Evolutionary conservation across 2,329 filamentous ascomycete species (phyloP), one percentile per base, ranked within the genome.

Genomic region (Arthrobotrys sphaeroides): DNA sequence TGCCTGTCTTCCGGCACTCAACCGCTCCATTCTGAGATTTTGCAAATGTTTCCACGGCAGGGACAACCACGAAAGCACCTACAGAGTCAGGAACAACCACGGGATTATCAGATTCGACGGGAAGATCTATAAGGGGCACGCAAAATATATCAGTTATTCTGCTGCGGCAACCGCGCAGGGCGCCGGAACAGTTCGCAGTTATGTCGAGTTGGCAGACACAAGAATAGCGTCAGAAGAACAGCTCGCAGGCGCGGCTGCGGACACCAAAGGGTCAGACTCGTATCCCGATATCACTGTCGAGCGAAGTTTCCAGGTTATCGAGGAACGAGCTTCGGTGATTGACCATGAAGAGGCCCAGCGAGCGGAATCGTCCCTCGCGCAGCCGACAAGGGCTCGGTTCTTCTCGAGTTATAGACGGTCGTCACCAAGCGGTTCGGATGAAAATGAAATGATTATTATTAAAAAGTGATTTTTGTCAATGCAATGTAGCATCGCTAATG

Each of bases 201-300:
- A 75, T 64, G 42, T 75, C 9, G 72, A 75, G 42, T 28, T 69
- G 31, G 20, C 72, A 2, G 64, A 75, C 28, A 62, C 64, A 10
- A 28, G 42, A 31, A 13, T 40, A 13, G 33, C 42, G 31, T 69
- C 64, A 13, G 72, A 75, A n/a, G 72, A 75, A 31, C 40, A 68
- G 18, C 49, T 75, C n/a, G 18, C 20, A 5, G 55, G 38, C 7
- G 12, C 42, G 26, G 33, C 57, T 3, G 6, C 12, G 9, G 72
- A 69, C 7, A 18, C n/a, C 9, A 69, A 69, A n/a, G n/a, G 20
- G 3, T 40, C 22, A 5, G 72, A 69, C 26, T 62, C 72, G 9
- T 75, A 75, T 22, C 64, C 72, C 3, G 72, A 75, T 45, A 75
- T 75, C n/a, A 75, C 72, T 1, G 72, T 75, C n/a, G 72, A 75